Percentiles rank a stretch among this genome's conserved stretches.
Conservation (phyloP, 75 land plant species). For the Pseudotsuga menziesii region DNA sequence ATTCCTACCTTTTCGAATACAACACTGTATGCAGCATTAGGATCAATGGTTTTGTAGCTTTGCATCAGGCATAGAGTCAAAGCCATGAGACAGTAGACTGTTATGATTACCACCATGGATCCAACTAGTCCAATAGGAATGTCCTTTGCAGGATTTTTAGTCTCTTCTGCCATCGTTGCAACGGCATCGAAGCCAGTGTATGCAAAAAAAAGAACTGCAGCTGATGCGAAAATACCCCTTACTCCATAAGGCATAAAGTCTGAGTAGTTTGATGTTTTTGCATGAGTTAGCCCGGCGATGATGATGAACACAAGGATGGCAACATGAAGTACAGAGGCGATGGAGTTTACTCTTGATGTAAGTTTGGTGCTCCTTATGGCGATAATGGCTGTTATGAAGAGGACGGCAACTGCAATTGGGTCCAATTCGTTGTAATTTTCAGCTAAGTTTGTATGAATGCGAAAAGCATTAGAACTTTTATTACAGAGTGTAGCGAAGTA, state of each 20-base stretch:
- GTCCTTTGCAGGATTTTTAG: slow-evolving; percentile 57
- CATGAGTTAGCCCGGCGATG: slow-evolving; percentile 68
- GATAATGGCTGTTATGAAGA: slow-evolving; percentile 23
- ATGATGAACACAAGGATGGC: slow-evolving; percentile 60
- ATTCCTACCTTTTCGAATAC: slow-evolving; percentile 47
- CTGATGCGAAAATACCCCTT: slow-evolving; percentile 59
- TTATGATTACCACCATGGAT: slow-evolving; percentile 42
- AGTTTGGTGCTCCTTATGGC: slow-evolving; percentile 58
- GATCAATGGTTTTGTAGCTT: slow-evolving; percentile 27
- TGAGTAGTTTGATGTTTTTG: slow-evolving; percentile 38
- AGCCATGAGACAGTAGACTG: slow-evolving; percentile 41
- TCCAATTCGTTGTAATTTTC: slow-evolving; percentile 53
- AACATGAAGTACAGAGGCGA: slow-evolving; percentile 63
- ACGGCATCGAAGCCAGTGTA: slow-evolving; percentile 20
- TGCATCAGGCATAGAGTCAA: slow-evolving; percentile 50
- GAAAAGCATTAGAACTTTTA: slow-evolving; percentile 48
- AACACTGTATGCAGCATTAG: slow-evolving; percentile 51
- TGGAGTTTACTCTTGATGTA: slow-evolving; percentile 59
- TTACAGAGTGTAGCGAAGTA: slow-evolving; percentile 79
- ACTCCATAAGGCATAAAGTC: slow-evolving; percentile 60
- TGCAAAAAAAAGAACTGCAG: slow-evolving; percentile 45
- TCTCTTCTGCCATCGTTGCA: slow-evolving; percentile 72
- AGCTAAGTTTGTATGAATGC: slow-evolving; percentile 38
- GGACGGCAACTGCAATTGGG: slow-evolving; percentile 65
- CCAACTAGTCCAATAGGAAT: slow-evolving; percentile 70